Evolutionary conservation across 768 basidiomycete genomes (phyloP).

Genomic region (Strobilomyces confusus): DNA sequence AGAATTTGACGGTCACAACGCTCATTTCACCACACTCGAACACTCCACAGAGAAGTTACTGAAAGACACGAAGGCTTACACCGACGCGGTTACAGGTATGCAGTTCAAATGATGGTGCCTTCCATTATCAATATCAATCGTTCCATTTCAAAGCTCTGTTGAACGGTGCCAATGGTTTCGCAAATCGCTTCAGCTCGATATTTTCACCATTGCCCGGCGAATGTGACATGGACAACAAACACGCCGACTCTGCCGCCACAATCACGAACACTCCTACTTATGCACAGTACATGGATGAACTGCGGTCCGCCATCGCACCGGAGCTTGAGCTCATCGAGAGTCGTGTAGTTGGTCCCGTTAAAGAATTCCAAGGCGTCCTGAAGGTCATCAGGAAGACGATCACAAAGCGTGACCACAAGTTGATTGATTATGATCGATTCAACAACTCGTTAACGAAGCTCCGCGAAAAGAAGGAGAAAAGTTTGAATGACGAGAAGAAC

Average conservation of each 20-base stretch:
- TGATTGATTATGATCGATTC: constrained; percentile 92
- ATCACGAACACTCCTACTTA: constrained; percentile 74
- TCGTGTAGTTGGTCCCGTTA: constrained; percentile 78
- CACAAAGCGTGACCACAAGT: constrained; percentile 96
- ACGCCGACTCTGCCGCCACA: constrained; percentile 75
- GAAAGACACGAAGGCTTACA: constrained; percentile 88
- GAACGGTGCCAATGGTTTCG: constrained; percentile 59
- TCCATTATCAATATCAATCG: constrained; percentile 2
- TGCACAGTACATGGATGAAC: constrained; percentile 73
- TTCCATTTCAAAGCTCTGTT: constrained; percentile 49
- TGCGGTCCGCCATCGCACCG: constrained; percentile 72
- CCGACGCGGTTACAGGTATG: constrained; percentile 72
- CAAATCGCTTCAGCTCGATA: constrained; percentile 56
- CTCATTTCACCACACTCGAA: constrained; percentile 76
- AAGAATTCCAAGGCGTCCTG: constrained; percentile 82
- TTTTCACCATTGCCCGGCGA: constrained; percentile 71
- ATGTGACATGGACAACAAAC: constrained; percentile 71
- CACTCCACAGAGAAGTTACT: constrained; percentile 81
- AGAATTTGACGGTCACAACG: constrained; percentile 85
- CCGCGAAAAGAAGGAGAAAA: constrained; percentile 98
- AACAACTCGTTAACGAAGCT: constrained; percentile 95
- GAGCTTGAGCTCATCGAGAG: constrained; percentile 94
- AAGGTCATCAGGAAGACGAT: constrained; percentile 92
- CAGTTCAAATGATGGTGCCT: not conserved
- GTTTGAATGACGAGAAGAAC: constrained; percentile 93